phyloP scores from a whole-genome alignment of 2,329 filamentous ascomycete species.

The Fusarium sp. region DNA sequence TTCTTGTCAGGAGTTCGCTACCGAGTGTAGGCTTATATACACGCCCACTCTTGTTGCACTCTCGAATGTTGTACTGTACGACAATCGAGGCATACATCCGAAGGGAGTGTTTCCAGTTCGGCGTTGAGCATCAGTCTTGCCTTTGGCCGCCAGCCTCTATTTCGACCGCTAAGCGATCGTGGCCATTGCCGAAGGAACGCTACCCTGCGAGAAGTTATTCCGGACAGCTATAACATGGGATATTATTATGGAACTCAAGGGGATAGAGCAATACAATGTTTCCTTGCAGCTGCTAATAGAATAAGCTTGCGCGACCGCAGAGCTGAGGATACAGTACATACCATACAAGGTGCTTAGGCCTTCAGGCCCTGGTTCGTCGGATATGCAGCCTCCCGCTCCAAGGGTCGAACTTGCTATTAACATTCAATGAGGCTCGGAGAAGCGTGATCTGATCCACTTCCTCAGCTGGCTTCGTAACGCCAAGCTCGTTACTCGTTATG shows the following conservation, averaged over 20 bases:
- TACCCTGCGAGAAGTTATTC: neutral
- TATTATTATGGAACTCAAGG: conserved; percentile 4
- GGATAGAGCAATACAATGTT: conserved; percentile 16
- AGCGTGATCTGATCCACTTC: conserved; percentile 19
- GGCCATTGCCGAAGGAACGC: conserved; percentile 8
- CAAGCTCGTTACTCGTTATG: neutral
- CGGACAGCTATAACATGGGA: conserved; percentile 1
- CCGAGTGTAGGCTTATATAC: conserved; percentile 2
- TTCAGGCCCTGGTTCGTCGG: conserved; percentile 31
- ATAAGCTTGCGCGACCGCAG: conserved; percentile 33
- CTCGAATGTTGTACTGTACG: conserved; percentile 24
- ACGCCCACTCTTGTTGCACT: conserved; percentile 10
- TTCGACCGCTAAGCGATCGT: neutral
- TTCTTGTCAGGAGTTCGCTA: conserved; percentile 18
- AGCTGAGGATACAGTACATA: conserved; percentile 19
- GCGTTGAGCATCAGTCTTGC: conserved; percentile 32
- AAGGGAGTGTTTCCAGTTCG: conserved; percentile 45
- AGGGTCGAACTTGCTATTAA: conserved; percentile 13
- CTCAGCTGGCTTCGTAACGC: conserved; percentile 12
- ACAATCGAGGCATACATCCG: conserved; percentile 16
- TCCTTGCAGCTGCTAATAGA: conserved; percentile 33
- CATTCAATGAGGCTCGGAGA: conserved; percentile 4
- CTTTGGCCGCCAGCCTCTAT: conserved; percentile 10
- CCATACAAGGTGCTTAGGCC: conserved; percentile 12
- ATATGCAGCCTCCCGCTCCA: conserved; percentile 41